Percentiles rank a stretch among this genome's conserved stretches.
These are phyloP conservation scores for Phytophthora cajani DNA, from an alignment of 352 stramenopile genomes.

Conservation along the genomic window DNA sequence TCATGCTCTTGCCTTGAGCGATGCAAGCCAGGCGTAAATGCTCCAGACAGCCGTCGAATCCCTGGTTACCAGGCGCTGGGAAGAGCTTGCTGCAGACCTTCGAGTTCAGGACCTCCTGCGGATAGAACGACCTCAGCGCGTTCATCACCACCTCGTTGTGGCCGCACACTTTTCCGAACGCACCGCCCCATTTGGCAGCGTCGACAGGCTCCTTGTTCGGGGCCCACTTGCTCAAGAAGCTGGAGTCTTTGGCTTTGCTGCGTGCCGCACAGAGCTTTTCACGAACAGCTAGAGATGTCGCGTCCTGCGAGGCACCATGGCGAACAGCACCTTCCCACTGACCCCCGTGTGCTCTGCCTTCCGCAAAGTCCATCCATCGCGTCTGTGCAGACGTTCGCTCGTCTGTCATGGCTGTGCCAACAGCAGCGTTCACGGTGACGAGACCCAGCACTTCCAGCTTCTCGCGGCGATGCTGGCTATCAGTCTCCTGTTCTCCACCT, in stretches of 20 bases:
- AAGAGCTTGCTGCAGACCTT: slow-evolving; percentile 80
- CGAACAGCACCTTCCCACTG: slow-evolving; percentile 73
- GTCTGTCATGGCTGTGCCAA: slow-evolving; percentile 57
- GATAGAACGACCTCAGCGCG: slow-evolving; percentile 82
- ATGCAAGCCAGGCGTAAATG: slow-evolving; percentile 75
- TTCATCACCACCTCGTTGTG: slow-evolving; percentile 94
- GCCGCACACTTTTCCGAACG: slow-evolving; percentile 85
- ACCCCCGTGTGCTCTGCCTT: slow-evolving; percentile 51
- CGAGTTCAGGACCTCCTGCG: slow-evolving; percentile 90
- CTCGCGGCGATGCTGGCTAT: slow-evolving; percentile 54
- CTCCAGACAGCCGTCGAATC: slow-evolving; percentile 91
- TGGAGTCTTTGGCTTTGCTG: slow-evolving; percentile 14
- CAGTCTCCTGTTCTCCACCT: slow-evolving; percentile 12
- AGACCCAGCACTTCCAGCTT: slow-evolving; percentile 76
- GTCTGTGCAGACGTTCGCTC: slow-evolving; percentile 81
- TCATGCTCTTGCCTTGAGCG: slow-evolving; percentile 56
- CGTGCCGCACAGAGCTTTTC: slow-evolving; percentile 41
- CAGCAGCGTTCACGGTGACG: slow-evolving; percentile 60
- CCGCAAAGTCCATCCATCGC: slow-evolving; percentile 80
- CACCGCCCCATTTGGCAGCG: slow-evolving; percentile 77
- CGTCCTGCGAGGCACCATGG: slow-evolving; percentile 81
- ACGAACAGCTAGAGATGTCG: slow-evolving; percentile 64
- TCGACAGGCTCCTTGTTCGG: slow-evolving; percentile 82
- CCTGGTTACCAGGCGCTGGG: slow-evolving; percentile 87
- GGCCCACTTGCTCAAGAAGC: slow-evolving; percentile 56